Base-by-base conservation (phyloP, 2,329 filamentous ascomycete species). In the Fusarium sp. region DNA sequence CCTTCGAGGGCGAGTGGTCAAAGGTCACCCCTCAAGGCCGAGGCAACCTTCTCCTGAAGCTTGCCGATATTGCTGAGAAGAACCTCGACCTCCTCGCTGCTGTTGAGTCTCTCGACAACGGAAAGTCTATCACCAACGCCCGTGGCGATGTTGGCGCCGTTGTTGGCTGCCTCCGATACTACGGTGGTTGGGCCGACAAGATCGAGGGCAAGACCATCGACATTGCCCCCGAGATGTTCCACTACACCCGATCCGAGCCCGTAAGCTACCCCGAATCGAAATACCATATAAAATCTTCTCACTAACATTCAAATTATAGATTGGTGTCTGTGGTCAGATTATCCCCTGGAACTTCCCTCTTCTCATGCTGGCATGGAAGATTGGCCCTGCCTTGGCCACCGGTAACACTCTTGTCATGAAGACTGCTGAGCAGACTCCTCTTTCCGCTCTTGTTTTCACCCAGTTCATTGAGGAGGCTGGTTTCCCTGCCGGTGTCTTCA, bases 261-360 rank as follows among this genome's bases (percentile, higher is more conserved):
- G 83, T 87, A 77, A 73, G 84, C 80, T 20, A 17, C 2, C 19
- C 32, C 19, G 19, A n/a, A n/a, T 26, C 44, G 15, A 10, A 22
- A 13, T 15, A 17, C 14, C 7, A 26, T 20, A 11, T 4, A 30
- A 20, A 47, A 39, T 15, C 14, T 5, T 4, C 5, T 30, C 33
- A 53, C 63, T 72, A 67, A 74, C 50, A 45, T 26, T 8, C 3
- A 26, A 30, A 33, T 28, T 39, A 45, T 46, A 80, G 77, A 83
- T 92, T 68, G 91, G 91, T 79, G 91, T 94, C 62, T 94, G 92
- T 79, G 93, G 90, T 75, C 92, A 96, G 80, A 94, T 95, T 76
- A 95, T 96, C 74, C 92, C 92, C 66, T 94, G 92, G 92, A 95
- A 95, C 84, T 95, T 93, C 83, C 92, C 92, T 9, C 83, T 95